Evolutionary conservation across 75 land plant genomes (phyloP), one percentile per base, ranked within the genome.

Genomic region (Selaginella moellendorffii): DNA sequence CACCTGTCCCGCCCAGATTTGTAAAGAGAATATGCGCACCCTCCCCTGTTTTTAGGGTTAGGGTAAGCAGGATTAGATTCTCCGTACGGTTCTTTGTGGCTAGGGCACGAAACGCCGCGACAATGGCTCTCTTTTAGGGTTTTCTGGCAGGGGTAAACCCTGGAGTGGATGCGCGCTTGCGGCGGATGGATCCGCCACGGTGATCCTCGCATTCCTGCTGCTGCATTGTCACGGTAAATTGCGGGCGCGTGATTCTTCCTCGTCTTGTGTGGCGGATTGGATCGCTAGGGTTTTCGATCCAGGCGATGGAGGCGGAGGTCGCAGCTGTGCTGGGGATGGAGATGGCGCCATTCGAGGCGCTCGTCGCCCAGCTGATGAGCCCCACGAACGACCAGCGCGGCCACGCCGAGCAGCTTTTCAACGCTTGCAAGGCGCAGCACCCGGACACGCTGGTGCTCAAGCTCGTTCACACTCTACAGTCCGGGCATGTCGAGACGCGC

Each of bases 341-440:
- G 26, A 65, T 71, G 10, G 77, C 81, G 31, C 83, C 85, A 0
- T 84, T 89, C 65, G 96, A 89, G 46, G 70, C 92, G 29, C 82
- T 90, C 14, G 67, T 87, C 60, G 72, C 77, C 1, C 87, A 81
- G 52, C 88, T 90, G 14, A 83, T 87, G 92, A 82, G 88, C 62
- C 54, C 92, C 5, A 70, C 76, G 62, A 89, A 89, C 76, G 87
- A 85, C 64, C 80, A 79, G 67, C 82, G 96, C 0, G 80, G 87
- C n/a, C 81, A 78, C 42, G 92, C 96, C 22, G 96, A 87, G 70
- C 28, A 76, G 31, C 71, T 90, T 29, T 90, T 78, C 74, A 87
- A 90, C 54, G 65, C 73, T 30, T 78, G 83, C 77, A 85, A 83
- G 62, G 72, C 75, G 61, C 62, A 60, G 66, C 83, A 84, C 23